Conservation (phyloP, 352 stramenopile genomes). For the Globisporangium cylindrosporum region DNA sequence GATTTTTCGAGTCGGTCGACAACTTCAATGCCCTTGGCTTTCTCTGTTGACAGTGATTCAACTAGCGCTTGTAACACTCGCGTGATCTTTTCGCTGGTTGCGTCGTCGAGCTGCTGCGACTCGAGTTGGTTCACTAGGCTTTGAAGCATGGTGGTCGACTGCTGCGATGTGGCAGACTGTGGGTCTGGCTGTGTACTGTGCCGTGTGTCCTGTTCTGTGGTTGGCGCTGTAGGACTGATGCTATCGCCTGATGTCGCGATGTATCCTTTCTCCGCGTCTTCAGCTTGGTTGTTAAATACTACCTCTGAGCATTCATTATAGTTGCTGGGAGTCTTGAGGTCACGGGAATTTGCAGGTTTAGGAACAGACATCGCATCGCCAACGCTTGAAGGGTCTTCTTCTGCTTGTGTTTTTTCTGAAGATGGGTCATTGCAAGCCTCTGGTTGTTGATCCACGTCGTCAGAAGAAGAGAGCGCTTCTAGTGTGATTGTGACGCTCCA, state of each 20-base stretch:
- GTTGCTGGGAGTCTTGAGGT: not conserved
- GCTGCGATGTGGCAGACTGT: not conserved
- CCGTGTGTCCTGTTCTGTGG: not conserved
- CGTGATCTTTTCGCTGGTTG: constrained; percentile 27
- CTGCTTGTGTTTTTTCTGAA: not conserved
- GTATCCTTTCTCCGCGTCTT: not conserved
- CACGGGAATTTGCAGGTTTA: not conserved
- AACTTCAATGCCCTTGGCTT: constrained; percentile 13
- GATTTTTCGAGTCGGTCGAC: constrained; percentile 30
- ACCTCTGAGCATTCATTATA: not conserved
- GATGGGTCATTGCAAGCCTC: not conserved
- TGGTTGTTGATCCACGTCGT: not conserved
- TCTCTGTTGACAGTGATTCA: constrained; percentile 22
- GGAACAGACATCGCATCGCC: not conserved
- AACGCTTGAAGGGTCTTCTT: not conserved
- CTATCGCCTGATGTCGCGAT: not conserved
- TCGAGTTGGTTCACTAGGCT: constrained; percentile 23
- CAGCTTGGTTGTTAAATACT: not conserved
- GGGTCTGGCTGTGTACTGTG: too few relatives aligned
- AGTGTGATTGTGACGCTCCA: constrained; percentile 13
- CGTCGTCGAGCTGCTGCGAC: constrained; percentile 13
- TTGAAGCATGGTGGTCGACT: constrained; percentile 17
- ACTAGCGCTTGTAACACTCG: constrained; percentile 25
- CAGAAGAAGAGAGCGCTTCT: not conserved
- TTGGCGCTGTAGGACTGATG: not conserved